phyloP scores from a whole-genome alignment of 192 early-diverging fungal species.

The Coemansia sp. region DNA sequence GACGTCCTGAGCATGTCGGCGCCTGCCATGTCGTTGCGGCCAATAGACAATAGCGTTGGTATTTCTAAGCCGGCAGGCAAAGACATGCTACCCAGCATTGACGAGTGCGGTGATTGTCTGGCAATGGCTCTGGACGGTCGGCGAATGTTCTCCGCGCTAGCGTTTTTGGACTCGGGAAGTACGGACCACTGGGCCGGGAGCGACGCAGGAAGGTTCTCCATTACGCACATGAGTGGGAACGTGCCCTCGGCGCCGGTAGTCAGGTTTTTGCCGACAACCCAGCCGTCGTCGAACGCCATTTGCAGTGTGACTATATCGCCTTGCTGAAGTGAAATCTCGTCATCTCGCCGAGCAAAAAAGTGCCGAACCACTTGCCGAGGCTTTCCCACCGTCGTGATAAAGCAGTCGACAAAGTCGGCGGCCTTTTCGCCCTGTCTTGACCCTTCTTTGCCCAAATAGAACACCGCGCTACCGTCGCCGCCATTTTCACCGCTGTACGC shows the following conservation, averaged over 20 bases:
- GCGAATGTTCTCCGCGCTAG: constrained; percentile 31
- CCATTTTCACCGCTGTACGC: neutral
- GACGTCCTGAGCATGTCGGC: neutral
- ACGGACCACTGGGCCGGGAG: constrained; percentile 49
- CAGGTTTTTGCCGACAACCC: constrained; percentile 80
- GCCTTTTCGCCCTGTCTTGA: constrained; percentile 6
- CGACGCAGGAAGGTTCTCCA: constrained; percentile 24
- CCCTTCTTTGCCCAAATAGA: constrained; percentile 2
- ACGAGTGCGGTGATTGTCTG: constrained; percentile 9
- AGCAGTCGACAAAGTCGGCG: constrained; percentile 40
- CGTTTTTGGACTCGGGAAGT: constrained; percentile 31
- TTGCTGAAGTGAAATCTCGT: constrained; percentile 68
- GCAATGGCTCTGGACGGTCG: constrained; percentile 7
- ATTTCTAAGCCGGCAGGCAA: constrained; percentile 5
- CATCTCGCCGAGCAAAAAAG: constrained; percentile 65
- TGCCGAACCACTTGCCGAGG: constrained; percentile 51
- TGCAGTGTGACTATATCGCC: constrained; percentile 71
- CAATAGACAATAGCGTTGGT: neutral
- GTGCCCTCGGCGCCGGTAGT: constrained; percentile 67
- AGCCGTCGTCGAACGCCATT: constrained; percentile 82
- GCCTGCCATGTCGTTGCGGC: neutral
- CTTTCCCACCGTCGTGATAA: constrained; percentile 37
- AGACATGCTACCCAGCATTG: constrained; percentile 12
- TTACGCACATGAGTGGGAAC: constrained; percentile 81
- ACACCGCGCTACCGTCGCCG: constrained; percentile 23